These are phyloP conservation scores for Przewalskia tangutica DNA, from an alignment of 257 asterid species.

Conservation along the genomic window DNA sequence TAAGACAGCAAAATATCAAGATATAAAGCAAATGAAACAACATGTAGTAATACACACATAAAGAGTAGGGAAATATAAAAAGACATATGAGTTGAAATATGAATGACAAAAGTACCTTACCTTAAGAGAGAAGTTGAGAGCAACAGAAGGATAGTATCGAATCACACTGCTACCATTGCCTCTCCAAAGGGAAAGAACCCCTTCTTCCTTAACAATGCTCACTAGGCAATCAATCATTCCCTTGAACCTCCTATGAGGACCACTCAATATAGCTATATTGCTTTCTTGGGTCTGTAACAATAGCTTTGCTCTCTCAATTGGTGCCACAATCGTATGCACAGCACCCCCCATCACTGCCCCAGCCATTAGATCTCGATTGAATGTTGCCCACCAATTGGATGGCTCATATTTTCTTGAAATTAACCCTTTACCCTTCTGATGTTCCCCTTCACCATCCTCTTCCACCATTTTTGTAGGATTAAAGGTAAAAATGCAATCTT, in stretches of 20 bases:
- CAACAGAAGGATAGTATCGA: constrained; percentile 94
- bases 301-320: constrained; percentile 92
- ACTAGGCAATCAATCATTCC: constrained; percentile 89
- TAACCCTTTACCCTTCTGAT: constrained; percentile 3
- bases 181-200: constrained; percentile 84
- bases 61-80: too few relatives aligned
- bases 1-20: too few relatives aligned
- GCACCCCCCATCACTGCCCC: constrained; percentile 95
- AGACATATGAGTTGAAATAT: neutral
- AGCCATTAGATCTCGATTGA: constrained; percentile 80
- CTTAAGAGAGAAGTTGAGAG: constrained; percentile 97
- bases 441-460: constrained; percentile 29
- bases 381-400: constrained; percentile 40
- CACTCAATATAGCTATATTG: constrained; percentile 60
- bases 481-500: neutral
- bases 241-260: constrained; percentile 71
- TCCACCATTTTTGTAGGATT: constrained; percentile 9
- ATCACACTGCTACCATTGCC: constrained; percentile 96
- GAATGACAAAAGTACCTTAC: constrained; percentile 17
- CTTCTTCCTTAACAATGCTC: constrained; percentile 78
- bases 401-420: constrained; percentile 20
- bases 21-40: too few relatives aligned
- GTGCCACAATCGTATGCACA: constrained; percentile 96
- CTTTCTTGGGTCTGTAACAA: constrained; percentile 97
- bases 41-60: too few relatives aligned